Evolutionary conservation across 257 asterid species (phyloP), one percentile per base, ranked within the genome.

Genomic region (Nicotiana undulata): DNA sequence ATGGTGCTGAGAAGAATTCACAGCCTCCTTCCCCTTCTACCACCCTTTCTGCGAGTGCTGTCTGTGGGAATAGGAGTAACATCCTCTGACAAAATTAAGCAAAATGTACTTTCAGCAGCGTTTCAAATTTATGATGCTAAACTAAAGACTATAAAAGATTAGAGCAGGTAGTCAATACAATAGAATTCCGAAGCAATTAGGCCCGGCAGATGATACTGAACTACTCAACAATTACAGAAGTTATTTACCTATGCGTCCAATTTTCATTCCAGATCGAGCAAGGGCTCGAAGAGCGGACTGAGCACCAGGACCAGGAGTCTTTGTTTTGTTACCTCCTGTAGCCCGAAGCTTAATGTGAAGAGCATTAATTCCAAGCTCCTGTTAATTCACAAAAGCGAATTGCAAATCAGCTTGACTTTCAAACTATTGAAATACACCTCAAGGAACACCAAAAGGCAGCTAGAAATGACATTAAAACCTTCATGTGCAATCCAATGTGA

Each of bases 221-320:
- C 77, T 22, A 22, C 16, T 29, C 78, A 49, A 44, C 3, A 6
- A 49, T 24, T 72, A 46, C 16, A 26, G 32, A 66, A 20, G 61
- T n/a, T 20, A 10, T 26, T 76, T 92, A 93, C 98, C 98, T 84
- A 92, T 92, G 11, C 98, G 95, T 4, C 98, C 98, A 89, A 94
- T 92, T 82, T 94, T 92, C 96, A 94, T 92, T 83, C 98, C 98
- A 0, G 97, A 89, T 78, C 98, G 98, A 49, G 98, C 98, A 85
- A 94, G 95, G 66, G 98, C 98, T 63, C 98, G 81, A 16, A 94
- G 98, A 1, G 97, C 97, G 60, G 97, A 92, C 85, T 94, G 97
- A 31, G 97, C 98, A 82, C 98, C 98, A 60, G 97, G 98, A 17
- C 97, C 97, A 52, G 97, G 97, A 34, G 98, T 94, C 90, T 94